These are phyloP conservation scores for Aspergillus sp. DNA, from an alignment of 2,329 filamentous ascomycete species.

Conservation along the genomic window DNA sequence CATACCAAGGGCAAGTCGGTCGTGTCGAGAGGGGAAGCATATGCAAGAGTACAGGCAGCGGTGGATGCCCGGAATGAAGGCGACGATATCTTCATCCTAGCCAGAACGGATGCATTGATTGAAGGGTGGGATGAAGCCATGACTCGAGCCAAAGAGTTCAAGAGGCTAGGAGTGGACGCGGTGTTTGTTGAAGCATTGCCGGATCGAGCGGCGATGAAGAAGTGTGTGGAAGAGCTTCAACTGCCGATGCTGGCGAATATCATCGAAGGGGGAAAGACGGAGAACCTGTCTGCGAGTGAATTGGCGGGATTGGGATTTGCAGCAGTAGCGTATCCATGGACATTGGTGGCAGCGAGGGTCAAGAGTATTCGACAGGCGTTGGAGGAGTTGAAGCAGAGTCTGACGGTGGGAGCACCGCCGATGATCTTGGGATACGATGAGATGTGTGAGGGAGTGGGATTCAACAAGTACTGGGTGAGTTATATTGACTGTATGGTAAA, in stretches of 20 bases:
- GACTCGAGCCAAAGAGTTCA: constrained; percentile 36
- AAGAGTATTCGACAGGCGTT: constrained; percentile 33
- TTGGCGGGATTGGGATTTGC: constrained; percentile 37
- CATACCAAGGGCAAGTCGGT: constrained; percentile 46
- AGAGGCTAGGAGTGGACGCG: constrained; percentile 41
- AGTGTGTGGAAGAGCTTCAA: constrained; percentile 31
- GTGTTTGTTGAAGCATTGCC: constrained; percentile 46
- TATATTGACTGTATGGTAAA: constrained; percentile 14
- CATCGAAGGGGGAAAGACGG: constrained; percentile 39
- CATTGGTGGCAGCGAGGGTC: constrained; percentile 40
- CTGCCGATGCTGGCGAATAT: constrained; percentile 42
- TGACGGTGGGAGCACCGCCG: constrained; percentile 39
- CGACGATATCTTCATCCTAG: constrained; percentile 43
- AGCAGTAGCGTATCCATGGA: constrained; percentile 43
- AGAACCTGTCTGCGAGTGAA: constrained; percentile 37
- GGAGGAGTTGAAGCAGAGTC: constrained; percentile 37
- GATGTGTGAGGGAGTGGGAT: constrained; percentile 44
- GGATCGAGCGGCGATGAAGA: constrained; percentile 39
- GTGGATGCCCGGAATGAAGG: constrained; percentile 43
- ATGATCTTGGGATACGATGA: constrained; percentile 41
- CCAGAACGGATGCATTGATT: constrained; percentile 38
- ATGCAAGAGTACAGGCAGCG: constrained; percentile 43
- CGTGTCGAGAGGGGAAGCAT: constrained; percentile 43
- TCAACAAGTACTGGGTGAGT: constrained; percentile 39
- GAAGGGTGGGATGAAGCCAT: constrained; percentile 43